phyloP scores from a whole-genome alignment of 2,329 filamentous ascomycete genomes.

The Fusarium sp. region DNA sequence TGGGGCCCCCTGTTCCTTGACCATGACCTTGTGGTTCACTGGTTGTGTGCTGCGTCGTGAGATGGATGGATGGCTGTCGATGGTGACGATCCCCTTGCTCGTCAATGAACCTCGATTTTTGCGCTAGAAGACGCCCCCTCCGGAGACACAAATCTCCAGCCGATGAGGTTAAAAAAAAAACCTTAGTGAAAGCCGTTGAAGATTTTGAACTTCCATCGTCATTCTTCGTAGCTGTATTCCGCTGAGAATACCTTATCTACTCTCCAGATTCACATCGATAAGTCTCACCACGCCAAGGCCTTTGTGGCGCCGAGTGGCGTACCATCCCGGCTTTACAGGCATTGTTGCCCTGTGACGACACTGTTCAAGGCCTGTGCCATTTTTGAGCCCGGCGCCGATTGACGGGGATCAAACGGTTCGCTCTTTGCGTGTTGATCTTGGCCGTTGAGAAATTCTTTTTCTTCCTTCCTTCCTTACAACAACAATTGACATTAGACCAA shows the following conservation, averaged over 20 bases:
- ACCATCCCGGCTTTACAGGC: conserved; percentile 22
- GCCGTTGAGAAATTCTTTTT: conserved; percentile 24
- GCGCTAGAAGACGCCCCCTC: conserved; percentile 16
- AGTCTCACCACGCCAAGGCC: conserved; percentile 22
- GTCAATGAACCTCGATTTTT: conserved; percentile 2
- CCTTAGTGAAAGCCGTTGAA: background rate
- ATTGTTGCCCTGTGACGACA: conserved; percentile 44
- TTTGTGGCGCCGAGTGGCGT: conserved; percentile 38
- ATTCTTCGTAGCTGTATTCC: background rate
- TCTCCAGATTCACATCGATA: background rate
- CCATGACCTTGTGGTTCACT: background rate
- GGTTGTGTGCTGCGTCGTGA: conserved; percentile 3
- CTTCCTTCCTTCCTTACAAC: conserved; percentile 3
- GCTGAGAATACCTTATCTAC: background rate
- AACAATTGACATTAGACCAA: conserved; percentile 1
- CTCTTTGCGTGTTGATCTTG: conserved; percentile 6
- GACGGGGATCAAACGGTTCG: conserved; percentile 18
- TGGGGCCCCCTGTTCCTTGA: conserved; percentile 14
- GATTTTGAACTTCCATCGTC: background rate
- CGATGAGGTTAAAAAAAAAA: conserved; percentile 30
- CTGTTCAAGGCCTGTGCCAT: conserved; percentile 37
- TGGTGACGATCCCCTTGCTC: conserved; percentile 21
- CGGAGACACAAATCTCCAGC: conserved; percentile 23
- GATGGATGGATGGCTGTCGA: conserved; percentile 1
- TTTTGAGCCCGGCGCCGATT: conserved; percentile 22